A percentile compares a stretch with the other conserved stretches of the same genome.
These are phyloP conservation scores for Sugiyamaella novakii DNA, from an alignment of 1,139 yeast species.

Conservation along the genomic window DNA sequence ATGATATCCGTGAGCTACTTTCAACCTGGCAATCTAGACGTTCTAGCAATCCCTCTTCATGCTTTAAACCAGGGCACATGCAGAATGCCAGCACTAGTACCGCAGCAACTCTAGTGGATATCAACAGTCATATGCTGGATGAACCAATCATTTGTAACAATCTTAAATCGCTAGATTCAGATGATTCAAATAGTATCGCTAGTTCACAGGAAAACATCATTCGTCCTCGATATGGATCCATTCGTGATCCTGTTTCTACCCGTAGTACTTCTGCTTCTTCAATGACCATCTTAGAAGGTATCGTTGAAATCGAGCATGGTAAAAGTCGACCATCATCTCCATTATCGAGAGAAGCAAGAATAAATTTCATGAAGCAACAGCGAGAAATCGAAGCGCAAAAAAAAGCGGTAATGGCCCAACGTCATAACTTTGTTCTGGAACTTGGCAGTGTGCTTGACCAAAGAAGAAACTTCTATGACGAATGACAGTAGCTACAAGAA, in stretches of 20 bases:
- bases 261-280: conserved; percentile 18
- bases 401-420: conserved; percentile 25
- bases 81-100: conserved; percentile 23
- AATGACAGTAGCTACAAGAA: not conserved
- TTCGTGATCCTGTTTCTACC: conserved; percentile 12
- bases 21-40: conserved; percentile 37
- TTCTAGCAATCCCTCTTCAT: not conserved
- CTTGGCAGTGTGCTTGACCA: conserved; percentile 33
- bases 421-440: conserved; percentile 33
- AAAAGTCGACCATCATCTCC: conserved; percentile 15
- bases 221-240: conserved; percentile 24
- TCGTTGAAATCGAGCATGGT: conserved; percentile 28
- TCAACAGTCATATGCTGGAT: conserved; percentile 5
- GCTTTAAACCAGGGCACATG: conserved; percentile 9
- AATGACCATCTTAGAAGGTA: conserved; percentile 33
- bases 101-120: conserved; percentile 25
- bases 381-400: conserved; percentile 29
- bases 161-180: conserved; percentile 1
- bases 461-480: conserved; percentile 14
- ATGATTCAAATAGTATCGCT: conserved; percentile 3
- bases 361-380: conserved; percentile 31
- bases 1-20: conserved; percentile 37
- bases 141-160: not conserved
- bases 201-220: conserved; percentile 1
- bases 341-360: conserved; percentile 36